These are phyloP conservation scores for Balakata baccata DNA, from an alignment of 345 rosid genomes.

Conservation along the genomic window DNA sequence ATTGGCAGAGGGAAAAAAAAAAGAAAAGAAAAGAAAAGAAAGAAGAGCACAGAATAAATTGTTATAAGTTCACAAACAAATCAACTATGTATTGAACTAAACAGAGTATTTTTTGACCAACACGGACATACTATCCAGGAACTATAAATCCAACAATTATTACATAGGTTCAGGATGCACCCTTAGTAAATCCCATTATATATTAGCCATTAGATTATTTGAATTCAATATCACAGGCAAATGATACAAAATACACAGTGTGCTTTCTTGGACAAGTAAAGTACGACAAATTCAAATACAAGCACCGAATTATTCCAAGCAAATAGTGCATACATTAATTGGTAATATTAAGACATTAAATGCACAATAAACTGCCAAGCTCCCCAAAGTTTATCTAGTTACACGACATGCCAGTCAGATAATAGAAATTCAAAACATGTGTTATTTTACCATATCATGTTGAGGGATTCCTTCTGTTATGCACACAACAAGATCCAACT, in stretches of 20 bases:
- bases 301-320: background rate
- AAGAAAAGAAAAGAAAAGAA: background rate
- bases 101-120: background rate
- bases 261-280: background rate
- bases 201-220: background rate
- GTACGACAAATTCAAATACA: background rate
- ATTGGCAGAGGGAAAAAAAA: background rate
- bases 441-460: slow-evolving; percentile 72
- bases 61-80: background rate
- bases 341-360: background rate
- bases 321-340: background rate
- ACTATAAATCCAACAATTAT: background rate
- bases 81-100: background rate
- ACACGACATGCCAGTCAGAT: background rate
- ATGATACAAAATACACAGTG: background rate
- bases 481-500: slow-evolving; percentile 85
- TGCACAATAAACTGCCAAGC: background rate
- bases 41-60: background rate
- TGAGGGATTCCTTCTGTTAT: slow-evolving; percentile 96
- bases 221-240: background rate
- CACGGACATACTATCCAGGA: background rate
- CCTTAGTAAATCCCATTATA: background rate
- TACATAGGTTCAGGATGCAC: background rate
- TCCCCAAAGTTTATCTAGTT: background rate
- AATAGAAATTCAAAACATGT: background rate